Evolutionary conservation across 805 yeast species (phyloP).

Genomic region (Cyberlindnera japonica): DNA sequence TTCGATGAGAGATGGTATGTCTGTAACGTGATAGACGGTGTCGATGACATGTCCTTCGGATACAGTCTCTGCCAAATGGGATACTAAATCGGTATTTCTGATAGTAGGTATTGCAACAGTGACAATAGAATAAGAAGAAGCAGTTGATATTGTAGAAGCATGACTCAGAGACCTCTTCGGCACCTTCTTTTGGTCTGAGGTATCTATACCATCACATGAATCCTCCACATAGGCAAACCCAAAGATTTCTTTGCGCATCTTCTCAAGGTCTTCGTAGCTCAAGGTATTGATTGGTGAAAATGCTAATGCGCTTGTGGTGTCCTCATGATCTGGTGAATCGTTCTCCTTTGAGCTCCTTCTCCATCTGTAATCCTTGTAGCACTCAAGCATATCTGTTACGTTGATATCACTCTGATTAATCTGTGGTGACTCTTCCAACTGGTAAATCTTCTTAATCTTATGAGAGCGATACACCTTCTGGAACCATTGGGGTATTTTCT

Average conservation of each 20-base stretch:
- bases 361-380: neutral
- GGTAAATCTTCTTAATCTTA: neutral
- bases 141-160: neutral
- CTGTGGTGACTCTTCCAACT: neutral
- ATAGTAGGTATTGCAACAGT: slow-evolving; percentile 7
- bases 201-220: neutral
- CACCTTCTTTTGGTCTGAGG: neutral
- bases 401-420: neutral
- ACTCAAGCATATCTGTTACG: slow-evolving; percentile 1
- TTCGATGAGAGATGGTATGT: neutral
- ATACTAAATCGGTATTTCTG: slow-evolving; percentile 2
- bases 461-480: slow-evolving; percentile 1
- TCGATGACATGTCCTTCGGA: slow-evolving; percentile 5
- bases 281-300: slow-evolving; percentile 7
- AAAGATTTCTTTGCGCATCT: slow-evolving; percentile 6
- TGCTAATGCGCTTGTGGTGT: neutral
- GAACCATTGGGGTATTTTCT: slow-evolving; percentile 4
- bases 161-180: neutral
- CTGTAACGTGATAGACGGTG: neutral
- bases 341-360: neutral
- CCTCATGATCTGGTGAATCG: neutral
- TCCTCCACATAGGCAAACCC: neutral
- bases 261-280: slow-evolving; percentile 5
- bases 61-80: slow-evolving; percentile 6
- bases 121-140: slow-evolving; percentile 4